phyloP scores from a whole-genome alignment of 768 basidiomycete genomes.

The Mycena kentingensis region DNA sequence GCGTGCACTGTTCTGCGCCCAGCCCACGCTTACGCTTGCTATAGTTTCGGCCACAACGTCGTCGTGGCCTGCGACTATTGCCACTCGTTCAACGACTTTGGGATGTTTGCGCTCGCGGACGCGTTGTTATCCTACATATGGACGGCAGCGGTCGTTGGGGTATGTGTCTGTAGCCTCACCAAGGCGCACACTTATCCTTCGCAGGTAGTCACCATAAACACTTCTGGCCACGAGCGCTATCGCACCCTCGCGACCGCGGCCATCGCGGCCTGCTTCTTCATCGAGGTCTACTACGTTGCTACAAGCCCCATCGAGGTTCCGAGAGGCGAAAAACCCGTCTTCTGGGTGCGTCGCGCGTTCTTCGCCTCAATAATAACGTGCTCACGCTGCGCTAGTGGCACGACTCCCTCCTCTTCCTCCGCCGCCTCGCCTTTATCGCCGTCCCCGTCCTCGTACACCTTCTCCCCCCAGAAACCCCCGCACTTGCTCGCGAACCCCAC shows the following conservation, averaged over 20 bases:
- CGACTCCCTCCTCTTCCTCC: conserved; percentile 54
- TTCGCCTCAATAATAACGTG: not conserved
- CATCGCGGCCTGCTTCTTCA: conserved; percentile 31
- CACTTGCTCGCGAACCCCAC: conserved; percentile 31
- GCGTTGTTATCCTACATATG: conserved; percentile 62
- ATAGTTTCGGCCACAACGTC: conserved; percentile 69
- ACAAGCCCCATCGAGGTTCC: conserved; percentile 52
- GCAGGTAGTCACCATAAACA: conserved; percentile 42
- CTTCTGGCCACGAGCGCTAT: conserved; percentile 44
- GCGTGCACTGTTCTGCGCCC: conserved; percentile 18
- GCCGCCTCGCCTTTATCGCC: conserved; percentile 59
- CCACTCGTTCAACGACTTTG: conserved; percentile 59
- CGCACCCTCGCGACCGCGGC: conserved; percentile 51
- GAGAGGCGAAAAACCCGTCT: conserved; percentile 36
- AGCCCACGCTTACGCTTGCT: not conserved
- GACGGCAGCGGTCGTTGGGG: conserved; percentile 55
- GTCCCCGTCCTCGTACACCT: conserved; percentile 54
- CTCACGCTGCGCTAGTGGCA: conserved; percentile 56
- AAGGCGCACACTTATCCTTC: not conserved
- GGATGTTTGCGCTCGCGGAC: conserved; percentile 56
- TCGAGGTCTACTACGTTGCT: conserved; percentile 55
- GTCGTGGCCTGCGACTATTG: conserved; percentile 70
- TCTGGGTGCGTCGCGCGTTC: conserved; percentile 36
- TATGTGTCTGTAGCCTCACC: conserved; percentile 21
- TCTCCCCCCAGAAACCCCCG: conserved; percentile 39